A percentile compares a stretch with the other conserved stretches of the same genome.
These are phyloP conservation scores for Pythium monospermum DNA, from an alignment of 352 stramenopile genomes.

Conservation along the genomic window DNA sequence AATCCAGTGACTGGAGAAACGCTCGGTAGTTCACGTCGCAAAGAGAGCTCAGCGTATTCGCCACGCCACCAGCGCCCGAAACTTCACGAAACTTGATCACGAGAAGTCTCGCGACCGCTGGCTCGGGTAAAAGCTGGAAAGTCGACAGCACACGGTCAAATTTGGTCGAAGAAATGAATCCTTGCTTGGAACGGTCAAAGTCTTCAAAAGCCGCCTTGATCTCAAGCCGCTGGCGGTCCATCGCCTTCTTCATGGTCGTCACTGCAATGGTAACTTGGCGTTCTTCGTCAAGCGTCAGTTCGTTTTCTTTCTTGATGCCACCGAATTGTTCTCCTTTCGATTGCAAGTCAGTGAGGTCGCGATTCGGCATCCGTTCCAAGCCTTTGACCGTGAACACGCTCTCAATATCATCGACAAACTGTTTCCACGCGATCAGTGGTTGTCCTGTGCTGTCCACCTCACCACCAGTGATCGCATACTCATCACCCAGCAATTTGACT, in stretches of 20 bases:
- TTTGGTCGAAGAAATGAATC: slow-evolving; percentile 70
- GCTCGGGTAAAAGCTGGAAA: slow-evolving; percentile 56
- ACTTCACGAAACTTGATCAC: slow-evolving; percentile 78
- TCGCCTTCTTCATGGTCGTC: slow-evolving; percentile 43
- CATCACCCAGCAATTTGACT: slow-evolving; percentile 41
- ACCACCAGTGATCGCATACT: slow-evolving; percentile 46
- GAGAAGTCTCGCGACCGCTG: slow-evolving; percentile 39
- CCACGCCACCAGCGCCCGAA: slow-evolving; percentile 27
- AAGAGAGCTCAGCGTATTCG: slow-evolving; percentile 54
- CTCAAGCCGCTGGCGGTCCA: slow-evolving; percentile 62
- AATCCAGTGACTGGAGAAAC: slow-evolving; percentile 61
- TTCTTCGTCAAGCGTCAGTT: slow-evolving; percentile 47
- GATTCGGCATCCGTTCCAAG: slow-evolving; percentile 55
- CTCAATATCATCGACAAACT: slow-evolving; percentile 79
- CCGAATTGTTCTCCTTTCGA: slow-evolving; percentile 55
- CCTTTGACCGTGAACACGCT: slow-evolving; percentile 75
- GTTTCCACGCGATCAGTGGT: slow-evolving; percentile 63
- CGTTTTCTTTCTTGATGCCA: slow-evolving; percentile 42
- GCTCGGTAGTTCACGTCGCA: slow-evolving; percentile 84
- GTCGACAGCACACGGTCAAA: slow-evolving; percentile 82
- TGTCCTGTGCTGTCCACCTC: slow-evolving; percentile 59
- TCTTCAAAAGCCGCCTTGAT: slow-evolving; percentile 83
- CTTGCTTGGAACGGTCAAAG: slow-evolving; percentile 75
- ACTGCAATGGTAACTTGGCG: slow-evolving; percentile 41
- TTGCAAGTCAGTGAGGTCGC: slow-evolving; percentile 44